Conservation (phyloP, 2,329 filamentous ascomycete genomes). For the Colletotrichum brevisporum region DNA sequence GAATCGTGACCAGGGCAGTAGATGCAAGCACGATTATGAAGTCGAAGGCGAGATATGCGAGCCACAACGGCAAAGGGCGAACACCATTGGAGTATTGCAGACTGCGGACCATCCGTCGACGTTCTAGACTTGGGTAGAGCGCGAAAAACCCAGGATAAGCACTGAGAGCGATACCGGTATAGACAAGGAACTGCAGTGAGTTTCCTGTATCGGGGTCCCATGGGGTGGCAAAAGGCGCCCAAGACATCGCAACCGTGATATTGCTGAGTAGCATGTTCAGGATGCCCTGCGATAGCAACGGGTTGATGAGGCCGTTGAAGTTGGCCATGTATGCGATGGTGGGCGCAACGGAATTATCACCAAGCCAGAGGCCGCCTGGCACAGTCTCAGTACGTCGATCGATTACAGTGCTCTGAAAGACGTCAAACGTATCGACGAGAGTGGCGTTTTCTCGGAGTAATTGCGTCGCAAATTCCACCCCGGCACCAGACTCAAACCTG, state of each 20-base stretch:
- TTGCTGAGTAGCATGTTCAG: constrained; percentile 77
- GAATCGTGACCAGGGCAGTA: constrained; percentile 75
- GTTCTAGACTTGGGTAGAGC: constrained; percentile 89
- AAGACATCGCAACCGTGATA: constrained; percentile 78
- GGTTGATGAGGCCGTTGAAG: constrained; percentile 65
- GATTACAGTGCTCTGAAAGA: constrained; percentile 77
- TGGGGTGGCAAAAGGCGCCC: constrained; percentile 81
- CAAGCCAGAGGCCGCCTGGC: constrained; percentile 86
- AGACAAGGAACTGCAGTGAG: constrained; percentile 83
- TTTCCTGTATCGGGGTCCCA: constrained; percentile 79
- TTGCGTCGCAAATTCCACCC: constrained; percentile 35
- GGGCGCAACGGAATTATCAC: constrained; percentile 69
- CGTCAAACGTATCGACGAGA: constrained; percentile 72
- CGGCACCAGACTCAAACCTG: constrained; percentile 41
- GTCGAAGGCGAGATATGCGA: constrained; percentile 86
- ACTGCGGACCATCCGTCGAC: constrained; percentile 82
- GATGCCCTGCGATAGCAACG: constrained; percentile 75
- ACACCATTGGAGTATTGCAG: constrained; percentile 95
- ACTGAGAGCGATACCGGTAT: constrained; percentile 83
- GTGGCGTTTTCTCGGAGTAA: constrained; percentile 31
- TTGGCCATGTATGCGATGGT: constrained; percentile 81
- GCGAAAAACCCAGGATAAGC: constrained; percentile 90
- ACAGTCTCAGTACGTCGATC: constrained; percentile 76
- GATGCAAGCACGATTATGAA: constrained; percentile 79
- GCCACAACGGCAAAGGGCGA: constrained; percentile 84